Evolutionary conservation across 495 filamentous ascomycete species (phyloP), one percentile per base, ranked within the genome.

Genomic region (Amorphotheca resinae): DNA sequence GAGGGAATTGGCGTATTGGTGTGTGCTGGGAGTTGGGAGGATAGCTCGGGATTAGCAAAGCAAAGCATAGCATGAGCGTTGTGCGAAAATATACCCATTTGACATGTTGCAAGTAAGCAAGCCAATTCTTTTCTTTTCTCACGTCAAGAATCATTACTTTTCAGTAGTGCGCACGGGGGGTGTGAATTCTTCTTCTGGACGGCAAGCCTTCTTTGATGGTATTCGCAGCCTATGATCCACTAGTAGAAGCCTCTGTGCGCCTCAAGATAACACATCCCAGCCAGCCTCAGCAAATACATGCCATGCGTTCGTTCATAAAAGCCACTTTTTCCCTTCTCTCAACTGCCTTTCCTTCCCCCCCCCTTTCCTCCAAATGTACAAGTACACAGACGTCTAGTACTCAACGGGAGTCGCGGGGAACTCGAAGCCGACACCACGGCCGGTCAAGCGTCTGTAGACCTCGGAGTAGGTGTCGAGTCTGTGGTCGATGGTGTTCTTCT

Each of bases 401-500:
- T 98, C 91, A 49, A 67, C 48, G 44, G 69, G 61, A 60, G 76
- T 76, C 73, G 86, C 79, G 50, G 91, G 91, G 76, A 98, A 98
- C 81, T 98, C 91, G 66, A 98, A 98, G 61, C 75, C 72, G 51
- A 98, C 91, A 55, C 74, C 71, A 65, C 89, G 88, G 69, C 91
- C 91, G 34, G 91, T 98, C 61, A 98, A 70, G 46, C 84, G 79
- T 64, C 82, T 81, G 78, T 98, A 98, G 59, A 98, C 91, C 79
- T 95, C 91, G 44, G 84, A 87, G 74, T 95, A 98, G 57, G 91
- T 95, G 68, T 98, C 91, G 54, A 98, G 82, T 64, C 91, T 78
- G 76, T 95, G 93, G 76, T 96, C 91, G 54, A 96, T 87, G 63
- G 84, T 85, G 56, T 89, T 88, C 58, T 86, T 81, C 85, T 98